Evolutionary conservation across 2,329 filamentous ascomycete species (phyloP), one percentile per base, ranked within the genome.

Genomic region (Alternaria brassicae): DNA sequence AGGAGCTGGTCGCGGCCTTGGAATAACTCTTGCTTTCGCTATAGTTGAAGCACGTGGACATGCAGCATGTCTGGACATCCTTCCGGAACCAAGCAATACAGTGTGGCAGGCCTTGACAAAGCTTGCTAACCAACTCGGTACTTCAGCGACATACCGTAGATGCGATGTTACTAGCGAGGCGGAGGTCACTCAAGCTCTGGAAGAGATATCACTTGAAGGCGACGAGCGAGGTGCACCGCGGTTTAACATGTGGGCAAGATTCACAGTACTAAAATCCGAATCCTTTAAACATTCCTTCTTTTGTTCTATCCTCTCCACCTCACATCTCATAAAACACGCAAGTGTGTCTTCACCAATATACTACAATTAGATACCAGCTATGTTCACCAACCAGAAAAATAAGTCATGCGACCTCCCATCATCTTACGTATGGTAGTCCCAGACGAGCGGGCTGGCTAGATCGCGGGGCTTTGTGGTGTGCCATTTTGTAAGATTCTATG

Each of bases 1-100:
- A 1, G 83, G 84, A 6, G 84, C 81, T 40, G 83, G 79, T 8
- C 80, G 82, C 15, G 83, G 84, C 13, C 75, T 86, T 1, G 84
- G 84, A 13, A 81, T 85, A 39, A 81, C 80, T 17, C 77, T 85
- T 13, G 80, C 83, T 4, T 74, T 76, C 27, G 84, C 82, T 2
- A 76, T 85, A 3, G 68, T 83, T 44, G 83, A 85, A 63, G 81
- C 82, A 13, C 81, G 83, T 15, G 83, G 80, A 30, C 77, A 82
- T 65, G 82, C 81, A 42, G 81, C 80, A 6, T 84, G 81, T 60
- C 69, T 85, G 12, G 82, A 85, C 59, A 77, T 83, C 19, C 74
- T 82, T 9, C 63, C 77, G 0, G 62, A 72, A 23, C 79, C 79
- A 23, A 73, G 74, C 44, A 70, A 68, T 27, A 61, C 65, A 13